Conservation (phyloP, 441 rosid species). For the Pelargonium australe region DNA sequence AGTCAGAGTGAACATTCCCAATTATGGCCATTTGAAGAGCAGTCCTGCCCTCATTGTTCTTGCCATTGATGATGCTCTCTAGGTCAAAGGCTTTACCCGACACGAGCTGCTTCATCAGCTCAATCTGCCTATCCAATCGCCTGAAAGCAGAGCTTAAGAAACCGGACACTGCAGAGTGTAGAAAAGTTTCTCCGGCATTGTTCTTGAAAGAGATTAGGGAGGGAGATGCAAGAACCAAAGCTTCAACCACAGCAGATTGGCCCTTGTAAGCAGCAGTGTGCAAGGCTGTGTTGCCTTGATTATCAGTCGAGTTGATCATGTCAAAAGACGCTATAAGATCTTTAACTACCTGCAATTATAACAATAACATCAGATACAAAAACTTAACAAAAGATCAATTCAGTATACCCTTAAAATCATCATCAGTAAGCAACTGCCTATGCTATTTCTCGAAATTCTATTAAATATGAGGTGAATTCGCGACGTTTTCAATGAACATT, state of each 20-base stretch:
- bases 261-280: constrained; percentile 77
- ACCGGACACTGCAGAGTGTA: constrained; percentile 72
- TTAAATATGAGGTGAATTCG: too few relatives aligned
- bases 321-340: constrained; percentile 47
- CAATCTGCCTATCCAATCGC: constrained; percentile 71
- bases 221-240: constrained; percentile 57
- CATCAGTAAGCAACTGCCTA: too few relatives aligned
- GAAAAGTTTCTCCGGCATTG: constrained; percentile 77
- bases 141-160: constrained; percentile 66
- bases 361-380: neutral
- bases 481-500: too few relatives aligned
- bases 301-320: constrained; percentile 42
- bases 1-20: constrained; percentile 66
- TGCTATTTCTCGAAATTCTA: too few relatives aligned
- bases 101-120: constrained; percentile 65
- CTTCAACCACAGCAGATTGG: constrained; percentile 56
- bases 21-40: constrained; percentile 78
- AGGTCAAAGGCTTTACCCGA: constrained; percentile 27
- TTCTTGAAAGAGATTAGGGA: constrained; percentile 44
- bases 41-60: constrained; percentile 65
- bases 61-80: constrained; percentile 50
- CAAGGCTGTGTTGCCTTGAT: constrained; percentile 75
- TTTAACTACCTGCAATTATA: constrained; percentile 53
- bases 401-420: neutral
- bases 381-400: neutral